Percentiles rank a stretch among this genome's conserved stretches.
phyloP scores from a whole-genome alignment of 1,139 yeast genomes.

The Hemisphaericaspora xylofermentans region DNA sequence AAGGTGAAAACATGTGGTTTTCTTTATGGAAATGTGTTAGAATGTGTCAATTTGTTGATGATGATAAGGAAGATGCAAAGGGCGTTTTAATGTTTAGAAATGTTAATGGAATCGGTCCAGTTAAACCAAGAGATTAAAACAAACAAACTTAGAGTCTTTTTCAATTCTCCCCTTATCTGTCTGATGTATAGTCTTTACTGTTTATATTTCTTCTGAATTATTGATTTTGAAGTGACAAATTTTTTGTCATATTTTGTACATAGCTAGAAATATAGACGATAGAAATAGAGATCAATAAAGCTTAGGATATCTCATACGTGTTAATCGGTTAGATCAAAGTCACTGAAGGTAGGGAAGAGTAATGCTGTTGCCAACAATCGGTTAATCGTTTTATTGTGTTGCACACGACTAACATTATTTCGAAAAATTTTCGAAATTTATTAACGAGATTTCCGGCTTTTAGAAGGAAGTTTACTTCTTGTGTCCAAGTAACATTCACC shows the following conservation, averaged over 20 bases:
- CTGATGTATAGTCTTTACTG: background rate
- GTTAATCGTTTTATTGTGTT: background rate
- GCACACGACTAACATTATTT: background rate
- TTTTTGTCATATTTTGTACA: too few species aligned
- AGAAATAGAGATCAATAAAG: too few species aligned
- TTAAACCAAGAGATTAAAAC: constrained; percentile 35
- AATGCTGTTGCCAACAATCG: too few species aligned
- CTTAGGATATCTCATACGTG: too few species aligned
- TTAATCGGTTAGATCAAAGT: too few species aligned
- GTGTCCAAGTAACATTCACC: background rate
- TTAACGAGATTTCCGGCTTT: background rate
- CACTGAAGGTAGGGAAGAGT: too few species aligned
- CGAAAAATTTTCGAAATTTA: constrained; percentile 2
- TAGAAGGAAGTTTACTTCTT: background rate
- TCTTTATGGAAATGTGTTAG: constrained; percentile 72
- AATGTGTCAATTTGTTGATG: constrained; percentile 81
- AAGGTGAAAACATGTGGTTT: constrained; percentile 70
- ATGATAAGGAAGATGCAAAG: constrained; percentile 52
- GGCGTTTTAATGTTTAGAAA: constrained; percentile 67
- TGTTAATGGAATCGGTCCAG: constrained; percentile 47
- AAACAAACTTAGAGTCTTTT: too few species aligned
- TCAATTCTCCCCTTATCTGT: background rate
- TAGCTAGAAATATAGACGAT: too few species aligned
- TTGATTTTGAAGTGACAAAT: too few species aligned
- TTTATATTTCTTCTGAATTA: too few species aligned